These are phyloP conservation scores for Podaxis rugospora DNA, from an alignment of 768 basidiomycete genomes.

Conservation along the genomic window DNA sequence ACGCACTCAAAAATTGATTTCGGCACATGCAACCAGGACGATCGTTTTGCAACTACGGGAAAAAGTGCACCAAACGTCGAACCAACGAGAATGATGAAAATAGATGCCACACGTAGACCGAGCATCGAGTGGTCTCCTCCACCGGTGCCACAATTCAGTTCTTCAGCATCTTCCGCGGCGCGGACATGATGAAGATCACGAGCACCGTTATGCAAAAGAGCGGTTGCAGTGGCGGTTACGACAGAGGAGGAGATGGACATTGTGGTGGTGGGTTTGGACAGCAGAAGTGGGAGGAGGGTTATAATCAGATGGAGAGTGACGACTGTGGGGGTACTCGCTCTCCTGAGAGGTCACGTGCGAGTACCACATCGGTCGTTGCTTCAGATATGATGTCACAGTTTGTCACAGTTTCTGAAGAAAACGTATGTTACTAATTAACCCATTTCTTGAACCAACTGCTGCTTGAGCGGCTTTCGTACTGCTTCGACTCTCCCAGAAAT, in stretches of 20 bases:
- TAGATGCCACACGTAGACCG: constrained; percentile 59
- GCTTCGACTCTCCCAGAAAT: background rate
- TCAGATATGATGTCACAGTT: background rate
- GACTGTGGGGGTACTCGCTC: constrained; percentile 31
- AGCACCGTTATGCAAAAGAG: background rate
- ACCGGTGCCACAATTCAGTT: constrained; percentile 44
- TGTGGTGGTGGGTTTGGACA: constrained; percentile 1
- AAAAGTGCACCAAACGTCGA: constrained; percentile 63
- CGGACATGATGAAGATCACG: background rate
- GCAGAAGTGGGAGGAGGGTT: constrained; percentile 8
- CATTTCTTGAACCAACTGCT: background rate
- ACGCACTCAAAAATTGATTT: constrained; percentile 66
- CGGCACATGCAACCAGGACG: constrained; percentile 52
- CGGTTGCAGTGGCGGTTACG: constrained; percentile 1
- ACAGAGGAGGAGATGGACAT: constrained; percentile 14
- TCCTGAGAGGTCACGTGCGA: constrained; percentile 9
- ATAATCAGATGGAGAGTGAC: constrained; percentile 13
- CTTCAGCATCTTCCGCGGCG: constrained; percentile 10
- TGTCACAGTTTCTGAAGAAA: background rate
- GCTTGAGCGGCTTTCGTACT: background rate
- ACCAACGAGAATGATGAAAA: constrained; percentile 69
- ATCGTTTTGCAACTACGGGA: constrained; percentile 59
- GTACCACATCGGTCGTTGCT: constrained; percentile 26
- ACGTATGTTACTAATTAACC: background rate
- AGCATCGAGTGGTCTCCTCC: constrained; percentile 46